Evolutionary conservation across 345 rosid genomes (phyloP), one percentile per base, ranked within the genome.

Genomic region (Salix purpurea): DNA sequence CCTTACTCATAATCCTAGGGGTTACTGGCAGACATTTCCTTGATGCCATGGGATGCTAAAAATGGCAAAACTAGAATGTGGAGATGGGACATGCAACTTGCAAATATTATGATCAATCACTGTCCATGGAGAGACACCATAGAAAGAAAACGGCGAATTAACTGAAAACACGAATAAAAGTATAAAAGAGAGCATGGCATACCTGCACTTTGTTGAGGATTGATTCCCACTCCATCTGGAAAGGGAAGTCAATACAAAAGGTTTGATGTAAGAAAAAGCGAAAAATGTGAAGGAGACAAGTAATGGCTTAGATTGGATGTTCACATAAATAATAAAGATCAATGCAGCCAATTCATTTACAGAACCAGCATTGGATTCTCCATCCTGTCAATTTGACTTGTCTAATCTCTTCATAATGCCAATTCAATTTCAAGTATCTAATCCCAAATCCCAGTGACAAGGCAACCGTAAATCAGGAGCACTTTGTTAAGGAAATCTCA

Each of bases 191-290:
- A 50, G 50, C 14, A 30, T n/a, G 19, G n/a, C 81, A 72, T 77
- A 96, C 99, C 98, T 77, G 99, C 97, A 79, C 97, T 93, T 82
- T 96, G 99, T 77, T 96, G 98, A 52, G 98, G 99, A 86, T 92
- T 93, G 83, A 96, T 93, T 78, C 98, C 99, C 2, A 96, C 92
- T 7, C 99, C 99, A 89, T 93, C 99, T 96, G 92, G 74, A 87
- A n/a, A 42, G 34, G 28, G 19, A 77, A 76, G 48, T 65, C 40
- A 71, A 74, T 60, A 76, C 19, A 67, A 65, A 52, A 46, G 36
- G 50, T 42, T 44, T 48, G 30, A 67, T 66, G 14, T 32, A 32
- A 76, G 76, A 16, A 44, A 44, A 2, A 16, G 23, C 0, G 12
- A 9, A 67, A 48, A 23, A 32, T 24, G 12, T 13, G 0, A 4